Evolutionary conservation across 495 filamentous ascomycete species (phyloP).

Genomic region (Rostrohypoxylon terebratum): DNA sequence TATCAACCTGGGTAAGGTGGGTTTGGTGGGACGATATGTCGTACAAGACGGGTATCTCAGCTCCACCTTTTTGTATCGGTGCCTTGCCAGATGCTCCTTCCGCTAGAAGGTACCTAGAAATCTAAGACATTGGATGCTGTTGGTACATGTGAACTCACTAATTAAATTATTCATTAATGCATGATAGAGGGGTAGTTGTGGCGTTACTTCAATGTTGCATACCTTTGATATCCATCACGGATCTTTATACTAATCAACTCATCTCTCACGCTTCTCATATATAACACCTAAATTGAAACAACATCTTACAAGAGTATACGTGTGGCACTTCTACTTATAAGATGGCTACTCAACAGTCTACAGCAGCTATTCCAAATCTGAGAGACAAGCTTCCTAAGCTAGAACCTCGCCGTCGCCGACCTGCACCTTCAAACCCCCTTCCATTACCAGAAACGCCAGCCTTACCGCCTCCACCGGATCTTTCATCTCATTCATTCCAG

Average conservation of each 20-base stretch:
- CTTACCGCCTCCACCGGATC: constrained; percentile 75
- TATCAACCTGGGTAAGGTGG: constrained; percentile 19
- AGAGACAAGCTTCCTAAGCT: constrained; percentile 75
- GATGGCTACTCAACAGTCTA: constrained; percentile 46
- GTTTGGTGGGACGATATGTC: not conserved
- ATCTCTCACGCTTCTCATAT: not conserved
- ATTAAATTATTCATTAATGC: constrained; percentile 32
- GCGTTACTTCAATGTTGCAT: not conserved
- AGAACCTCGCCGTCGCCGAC: constrained; percentile 69
- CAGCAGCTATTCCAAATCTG: constrained; percentile 65
- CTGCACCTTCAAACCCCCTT: constrained; percentile 66
- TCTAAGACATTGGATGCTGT: not conserved
- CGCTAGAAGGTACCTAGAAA: constrained; percentile 2
- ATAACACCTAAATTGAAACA: not conserved
- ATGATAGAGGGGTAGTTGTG: constrained; percentile 18
- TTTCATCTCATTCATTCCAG: constrained; percentile 70
- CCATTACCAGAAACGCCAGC: constrained; percentile 77
- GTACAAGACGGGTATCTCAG: constrained; percentile 17
- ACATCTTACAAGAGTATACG: not conserved
- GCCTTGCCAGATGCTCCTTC: not conserved
- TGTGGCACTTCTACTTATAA: not conserved
- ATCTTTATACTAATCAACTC: constrained; percentile 34
- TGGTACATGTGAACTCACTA: constrained; percentile 11
- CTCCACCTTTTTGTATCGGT: constrained; percentile 14
- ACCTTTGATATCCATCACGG: not conserved